A percentile compares a stretch with the other conserved stretches of the same genome.
Evolutionary conservation across 768 basidiomycete species (phyloP).

Genomic region (Dentipellis sp.): DNA sequence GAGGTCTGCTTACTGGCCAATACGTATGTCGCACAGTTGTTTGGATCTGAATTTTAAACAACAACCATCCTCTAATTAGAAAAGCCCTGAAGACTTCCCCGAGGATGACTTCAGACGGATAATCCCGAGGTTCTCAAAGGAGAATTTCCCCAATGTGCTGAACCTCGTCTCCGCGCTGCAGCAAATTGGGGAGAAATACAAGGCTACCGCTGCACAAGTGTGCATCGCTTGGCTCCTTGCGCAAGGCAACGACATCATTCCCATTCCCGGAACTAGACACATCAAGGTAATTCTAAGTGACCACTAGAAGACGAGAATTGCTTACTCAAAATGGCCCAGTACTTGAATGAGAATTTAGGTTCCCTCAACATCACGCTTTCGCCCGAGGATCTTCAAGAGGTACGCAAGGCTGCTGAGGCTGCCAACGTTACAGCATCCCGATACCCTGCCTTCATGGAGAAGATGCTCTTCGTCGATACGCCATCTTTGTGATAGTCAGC

Average conservation of each 20-base stretch:
- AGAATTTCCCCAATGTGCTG: constrained; percentile 38
- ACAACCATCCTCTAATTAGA: constrained; percentile 8
- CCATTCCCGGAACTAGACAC: constrained; percentile 38
- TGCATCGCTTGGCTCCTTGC: constrained; percentile 37
- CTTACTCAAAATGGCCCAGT: neutral
- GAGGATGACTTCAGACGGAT: constrained; percentile 19
- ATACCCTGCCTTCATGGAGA: too few species aligned
- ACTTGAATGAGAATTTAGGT: neutral
- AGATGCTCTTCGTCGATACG: too few species aligned
- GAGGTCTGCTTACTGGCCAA: constrained; percentile 22
- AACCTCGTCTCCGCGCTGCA: constrained; percentile 26
- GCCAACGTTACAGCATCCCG: too few species aligned
- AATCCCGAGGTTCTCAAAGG: constrained; percentile 20
- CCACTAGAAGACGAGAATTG: neutral
- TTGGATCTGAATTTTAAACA: neutral
- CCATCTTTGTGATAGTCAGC: too few species aligned
- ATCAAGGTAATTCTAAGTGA: constrained; percentile 20
- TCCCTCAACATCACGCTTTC: neutral
- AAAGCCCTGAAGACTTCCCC: constrained; percentile 21
- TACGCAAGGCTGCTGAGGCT: too few species aligned
- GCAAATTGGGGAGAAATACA: constrained; percentile 24
- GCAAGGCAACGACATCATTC: constrained; percentile 37
- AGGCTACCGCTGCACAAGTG: constrained; percentile 6
- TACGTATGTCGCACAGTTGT: constrained; percentile 16
- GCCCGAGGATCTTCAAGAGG: neutral